Evolutionary conservation across 2,329 filamentous ascomycete genomes (phyloP).

Genomic region (Xylariaceae sp.): DNA sequence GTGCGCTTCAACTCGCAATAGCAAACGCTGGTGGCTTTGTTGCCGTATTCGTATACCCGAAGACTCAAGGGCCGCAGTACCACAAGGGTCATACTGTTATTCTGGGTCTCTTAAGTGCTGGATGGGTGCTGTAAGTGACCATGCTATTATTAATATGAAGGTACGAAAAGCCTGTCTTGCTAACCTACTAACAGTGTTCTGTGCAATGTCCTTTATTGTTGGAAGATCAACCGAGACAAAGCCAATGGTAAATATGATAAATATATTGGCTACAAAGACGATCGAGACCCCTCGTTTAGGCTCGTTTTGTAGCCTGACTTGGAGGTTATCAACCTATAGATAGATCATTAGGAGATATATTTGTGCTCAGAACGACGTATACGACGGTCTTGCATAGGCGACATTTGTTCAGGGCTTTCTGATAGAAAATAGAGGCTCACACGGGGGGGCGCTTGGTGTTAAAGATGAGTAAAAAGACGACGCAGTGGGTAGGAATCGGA

Average conservation of each 20-base stretch:
- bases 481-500: too few species aligned
- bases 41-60: conserved; percentile 67
- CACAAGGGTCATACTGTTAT: conserved; percentile 67
- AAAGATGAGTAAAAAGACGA: too few species aligned
- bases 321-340: too few species aligned
- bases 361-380: too few species aligned
- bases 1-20: conserved; percentile 68
- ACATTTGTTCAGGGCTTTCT: too few species aligned
- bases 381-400: too few species aligned
- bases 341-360: too few species aligned
- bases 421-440: too few species aligned
- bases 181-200: conserved; percentile 53
- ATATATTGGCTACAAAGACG: conserved; percentile 64
- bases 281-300: conserved; percentile 66
- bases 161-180: not conserved
- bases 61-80: conserved; percentile 60
- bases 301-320: conserved; percentile 66
- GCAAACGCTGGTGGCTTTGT: conserved; percentile 73
- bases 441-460: too few species aligned
- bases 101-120: conserved; percentile 62
- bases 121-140: conserved; percentile 66
- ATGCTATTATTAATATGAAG: not conserved
- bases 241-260: conserved; percentile 61
- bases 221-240: conserved; percentile 69
- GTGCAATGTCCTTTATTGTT: conserved; percentile 65